Base-by-base conservation (phyloP, 805 yeast genomes). In the Hanseniaspora guilliermondii region DNA sequence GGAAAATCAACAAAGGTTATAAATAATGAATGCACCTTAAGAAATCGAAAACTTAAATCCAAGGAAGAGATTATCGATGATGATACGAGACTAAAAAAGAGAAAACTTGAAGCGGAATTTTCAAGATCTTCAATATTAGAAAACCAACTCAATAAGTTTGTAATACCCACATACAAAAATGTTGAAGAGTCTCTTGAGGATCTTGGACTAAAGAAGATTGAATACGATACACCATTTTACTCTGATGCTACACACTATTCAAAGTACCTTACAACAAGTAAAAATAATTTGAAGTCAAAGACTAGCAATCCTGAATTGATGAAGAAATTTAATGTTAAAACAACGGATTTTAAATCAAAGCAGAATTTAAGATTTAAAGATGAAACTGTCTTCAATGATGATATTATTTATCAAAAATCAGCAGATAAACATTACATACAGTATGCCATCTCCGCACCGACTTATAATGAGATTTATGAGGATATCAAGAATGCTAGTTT, bases 221-320 rank as follows among this genome's bases (percentile, higher is more conserved):
- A 79, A 14, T 82, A 83, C 62, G 56, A 60, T 1, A 83, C 78
- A 58, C 95, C 96, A 0, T 79, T 68, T 59, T 89, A 79, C 60
- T 75, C 80, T 27, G 72, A 75, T 16, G 60, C 70, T 0, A 61
- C 65, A 1, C 89, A 86, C 59, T 68, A 76, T 6, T 82, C 78
- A 1, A 61, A 65, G 6, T 47, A 82, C 19, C 67, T 22, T 2
- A n/a, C 49, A 56, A 2, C 54, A 58, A 1, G 21, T 50, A 7
- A 6, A 30, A 19, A 53, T 50, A 1, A 22, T 8, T 19, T 47
- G 3, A n/a, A 39, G 32, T 16, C 37, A 30, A 25, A 16, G 14
- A 36, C 32, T 19, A 36, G 37, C 16, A 30, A 33, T 17, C 35
- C 45, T 1, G 42, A 22, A 12, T 9, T 39, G 4, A 32, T 27